These are phyloP conservation scores for Zygosaccharomyces gambellarensis DNA, from an alignment of 805 yeast genomes.

Conservation along the genomic window DNA sequence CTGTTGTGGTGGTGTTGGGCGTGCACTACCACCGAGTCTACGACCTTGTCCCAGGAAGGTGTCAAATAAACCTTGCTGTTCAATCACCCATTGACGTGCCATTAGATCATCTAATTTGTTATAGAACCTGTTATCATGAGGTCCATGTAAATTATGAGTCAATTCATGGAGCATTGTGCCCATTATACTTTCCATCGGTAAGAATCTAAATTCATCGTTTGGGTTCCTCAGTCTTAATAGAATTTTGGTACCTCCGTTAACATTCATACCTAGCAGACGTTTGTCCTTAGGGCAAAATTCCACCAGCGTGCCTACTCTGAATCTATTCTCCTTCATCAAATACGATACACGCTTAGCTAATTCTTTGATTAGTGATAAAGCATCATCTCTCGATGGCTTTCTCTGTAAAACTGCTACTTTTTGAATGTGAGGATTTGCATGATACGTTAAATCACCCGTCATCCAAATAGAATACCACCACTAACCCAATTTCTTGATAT, in stretches of 20 bases:
- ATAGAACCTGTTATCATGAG: slow-evolving; percentile 74
- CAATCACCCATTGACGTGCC: slow-evolving; percentile 40
- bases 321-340: slow-evolving; percentile 60
- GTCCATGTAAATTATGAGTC: slow-evolving; percentile 72
- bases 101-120: slow-evolving; percentile 56
- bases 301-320: slow-evolving; percentile 61
- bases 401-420: slow-evolving; percentile 44
- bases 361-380: slow-evolving; percentile 57
- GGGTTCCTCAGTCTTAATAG: slow-evolving; percentile 64
- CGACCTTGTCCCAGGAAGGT: slow-evolving; percentile 32
- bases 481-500: too few species aligned
- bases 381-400: slow-evolving; percentile 45
- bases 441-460: background rate
- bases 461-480: background rate
- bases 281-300: slow-evolving; percentile 78
- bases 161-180: slow-evolving; percentile 89
- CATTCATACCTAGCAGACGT: slow-evolving; percentile 71
- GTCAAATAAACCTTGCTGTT: slow-evolving; percentile 29
- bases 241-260: slow-evolving; percentile 70
- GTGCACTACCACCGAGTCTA: slow-evolving; percentile 20
- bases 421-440: slow-evolving; percentile 28
- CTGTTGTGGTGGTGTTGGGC: background rate
- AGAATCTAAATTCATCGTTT: slow-evolving; percentile 46
- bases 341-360: slow-evolving; percentile 73
- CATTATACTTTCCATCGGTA: slow-evolving; percentile 59